A percentile compares a stretch with the other conserved stretches of the same genome.
phyloP scores from a whole-genome alignment of 257 asterid genomes.

The Nicotiana tabacum region DNA sequence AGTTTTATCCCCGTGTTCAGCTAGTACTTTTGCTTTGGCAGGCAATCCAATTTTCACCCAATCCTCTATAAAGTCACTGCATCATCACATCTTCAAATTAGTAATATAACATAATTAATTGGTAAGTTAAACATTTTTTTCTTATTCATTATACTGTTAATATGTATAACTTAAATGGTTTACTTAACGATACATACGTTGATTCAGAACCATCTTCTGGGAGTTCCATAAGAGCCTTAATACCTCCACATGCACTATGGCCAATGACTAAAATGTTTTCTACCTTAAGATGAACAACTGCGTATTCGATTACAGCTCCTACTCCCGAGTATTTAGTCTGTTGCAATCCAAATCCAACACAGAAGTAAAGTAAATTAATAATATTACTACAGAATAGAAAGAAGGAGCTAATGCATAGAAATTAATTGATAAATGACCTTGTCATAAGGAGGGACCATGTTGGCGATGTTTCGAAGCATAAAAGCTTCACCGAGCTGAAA shows the following conservation, averaged over 20 bases:
- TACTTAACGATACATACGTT: conserved; percentile 38
- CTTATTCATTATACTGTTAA: too few species aligned
- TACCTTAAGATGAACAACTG: conserved; percentile 38
- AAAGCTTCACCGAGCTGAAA: conserved; percentile 66
- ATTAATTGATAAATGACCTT: conserved; percentile 34
- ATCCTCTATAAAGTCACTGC: conserved; percentile 74
- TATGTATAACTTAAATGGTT: too few species aligned
- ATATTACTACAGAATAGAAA: not conserved
- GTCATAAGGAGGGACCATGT: conserved; percentile 60
- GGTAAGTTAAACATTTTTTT: not conserved
- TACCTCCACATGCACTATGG: too few species aligned
- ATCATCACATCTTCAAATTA: not conserved
- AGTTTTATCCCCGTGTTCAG: conserved; percentile 23
- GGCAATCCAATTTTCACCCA: conserved; percentile 27
- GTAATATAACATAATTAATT: not conserved
- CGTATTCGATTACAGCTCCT: conserved; percentile 81
- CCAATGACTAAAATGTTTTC: too few species aligned
- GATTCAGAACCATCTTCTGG: conserved; percentile 16
- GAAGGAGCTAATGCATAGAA: too few species aligned
- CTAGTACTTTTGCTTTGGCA: conserved; percentile 58
- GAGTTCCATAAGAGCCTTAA: too few species aligned
- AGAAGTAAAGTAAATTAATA: not conserved
- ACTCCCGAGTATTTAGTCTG: conserved; percentile 65
- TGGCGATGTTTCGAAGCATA: conserved; percentile 48
- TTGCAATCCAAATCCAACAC: not conserved